Conservation (phyloP, 2,329 filamentous ascomycete genomes). For the Epichloe glyceriae region DNA sequence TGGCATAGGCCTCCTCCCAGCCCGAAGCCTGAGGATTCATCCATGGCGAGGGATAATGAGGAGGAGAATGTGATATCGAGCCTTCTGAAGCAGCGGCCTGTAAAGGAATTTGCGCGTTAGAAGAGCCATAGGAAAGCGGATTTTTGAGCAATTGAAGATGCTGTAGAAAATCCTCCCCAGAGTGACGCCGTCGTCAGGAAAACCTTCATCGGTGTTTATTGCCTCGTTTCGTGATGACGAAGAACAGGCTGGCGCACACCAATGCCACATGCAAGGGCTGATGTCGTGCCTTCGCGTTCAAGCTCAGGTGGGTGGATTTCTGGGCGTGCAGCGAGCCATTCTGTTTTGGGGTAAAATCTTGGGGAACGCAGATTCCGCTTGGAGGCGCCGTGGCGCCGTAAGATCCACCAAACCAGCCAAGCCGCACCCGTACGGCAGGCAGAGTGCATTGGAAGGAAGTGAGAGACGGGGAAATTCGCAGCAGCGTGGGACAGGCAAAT, state of each 20-base stretch:
- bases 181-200: not conserved
- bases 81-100: conserved; percentile 10
- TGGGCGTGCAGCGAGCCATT: not conserved
- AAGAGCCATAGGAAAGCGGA: not conserved
- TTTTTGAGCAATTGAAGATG: not conserved
- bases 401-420: not conserved
- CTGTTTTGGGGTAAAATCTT: not conserved
- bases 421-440: not conserved
- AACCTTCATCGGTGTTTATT: not conserved
- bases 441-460: no score
- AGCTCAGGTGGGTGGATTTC: not conserved
- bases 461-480: no score
- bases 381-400: not conserved
- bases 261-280: not conserved
- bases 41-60: conserved; percentile 81
- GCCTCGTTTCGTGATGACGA: not conserved
- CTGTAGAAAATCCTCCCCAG: not conserved
- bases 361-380: not conserved
- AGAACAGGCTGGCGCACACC: not conserved
- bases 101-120: conserved; percentile 12
- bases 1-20: conserved; percentile 65
- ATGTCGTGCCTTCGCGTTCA: not conserved
- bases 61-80: conserved; percentile 31
- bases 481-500: no score
- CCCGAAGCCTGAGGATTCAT: conserved; percentile 56